These are phyloP conservation scores for Leptosphaerulina australis DNA, from an alignment of 2,329 filamentous ascomycete species.

Conservation along the genomic window DNA sequence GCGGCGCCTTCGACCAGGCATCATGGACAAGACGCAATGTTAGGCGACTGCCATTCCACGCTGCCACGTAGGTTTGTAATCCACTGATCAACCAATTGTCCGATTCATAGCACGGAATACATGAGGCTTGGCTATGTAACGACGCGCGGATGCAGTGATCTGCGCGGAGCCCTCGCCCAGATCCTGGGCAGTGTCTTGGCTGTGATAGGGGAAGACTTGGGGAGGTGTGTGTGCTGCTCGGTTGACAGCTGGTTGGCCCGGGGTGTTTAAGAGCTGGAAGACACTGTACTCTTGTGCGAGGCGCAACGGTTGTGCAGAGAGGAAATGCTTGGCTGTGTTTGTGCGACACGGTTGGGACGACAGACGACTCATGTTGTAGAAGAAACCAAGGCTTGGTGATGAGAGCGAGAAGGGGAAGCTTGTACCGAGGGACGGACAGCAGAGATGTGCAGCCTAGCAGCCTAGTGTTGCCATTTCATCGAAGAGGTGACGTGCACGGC, in stretches of 20 bases:
- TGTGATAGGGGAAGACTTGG: slow-evolving; percentile 5
- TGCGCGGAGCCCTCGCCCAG: slow-evolving; percentile 7
- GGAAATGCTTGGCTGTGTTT: slow-evolving; percentile 24
- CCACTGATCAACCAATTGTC: too few species aligned
- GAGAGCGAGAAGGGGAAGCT: neutral
- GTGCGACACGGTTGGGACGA: slow-evolving; percentile 3
- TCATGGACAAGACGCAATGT: too few species aligned
- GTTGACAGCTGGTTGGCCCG: neutral
- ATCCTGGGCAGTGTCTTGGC: neutral
- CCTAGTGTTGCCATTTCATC: neutral
- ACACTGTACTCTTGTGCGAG: neutral
- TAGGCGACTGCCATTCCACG: too few species aligned
- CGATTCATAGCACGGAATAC: too few species aligned
- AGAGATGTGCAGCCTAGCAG: neutral
- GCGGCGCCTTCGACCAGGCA: too few species aligned
- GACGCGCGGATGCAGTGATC: slow-evolving; percentile 1
- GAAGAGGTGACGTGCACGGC: neutral
- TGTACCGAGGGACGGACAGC: neutral
- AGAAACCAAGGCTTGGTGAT: neutral
- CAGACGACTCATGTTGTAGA: neutral
- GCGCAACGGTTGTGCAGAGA: slow-evolving; percentile 17
- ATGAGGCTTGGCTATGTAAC: slow-evolving; percentile 16
- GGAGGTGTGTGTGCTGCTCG: slow-evolving; percentile 1
- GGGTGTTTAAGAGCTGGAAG: neutral
- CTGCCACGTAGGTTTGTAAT: too few species aligned